phyloP scores from a whole-genome alignment of 352 stramenopile genomes.

The Pythium chondricola region DNA sequence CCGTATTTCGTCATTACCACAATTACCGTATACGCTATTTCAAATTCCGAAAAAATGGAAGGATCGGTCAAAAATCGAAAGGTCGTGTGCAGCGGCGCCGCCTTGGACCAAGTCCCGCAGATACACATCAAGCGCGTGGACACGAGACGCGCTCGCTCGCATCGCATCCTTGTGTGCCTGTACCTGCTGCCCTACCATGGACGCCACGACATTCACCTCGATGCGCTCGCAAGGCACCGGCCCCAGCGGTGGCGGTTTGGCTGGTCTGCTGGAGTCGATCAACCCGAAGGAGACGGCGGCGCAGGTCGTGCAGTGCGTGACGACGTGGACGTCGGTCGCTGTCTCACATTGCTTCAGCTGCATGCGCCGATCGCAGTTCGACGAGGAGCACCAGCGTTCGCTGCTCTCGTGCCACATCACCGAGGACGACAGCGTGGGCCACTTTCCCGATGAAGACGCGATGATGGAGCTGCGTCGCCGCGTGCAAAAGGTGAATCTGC shows the following conservation, averaged over 20 bases:
- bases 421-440: slow-evolving; percentile 29
- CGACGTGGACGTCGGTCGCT: slow-evolving; percentile 19
- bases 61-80: no score
- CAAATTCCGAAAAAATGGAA: no score
- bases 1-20: no score
- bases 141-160: no score
- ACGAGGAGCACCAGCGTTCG: slow-evolving; percentile 64
- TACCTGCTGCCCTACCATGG: no score
- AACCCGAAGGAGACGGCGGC: slow-evolving; percentile 15
- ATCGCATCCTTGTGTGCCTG: no score
- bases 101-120: no score
- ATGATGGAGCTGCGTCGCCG: slow-evolving; percentile 67
- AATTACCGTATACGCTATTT: no score
- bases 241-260: slow-evolving; percentile 5
- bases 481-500: slow-evolving; percentile 36
- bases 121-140: no score
- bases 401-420: slow-evolving; percentile 47
- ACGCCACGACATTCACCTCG: slow-evolving; percentile 23
- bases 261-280: slow-evolving; percentile 20
- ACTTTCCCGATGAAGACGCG: slow-evolving; percentile 38
- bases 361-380: slow-evolving; percentile 50
- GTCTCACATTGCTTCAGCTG: slow-evolving; percentile 55
- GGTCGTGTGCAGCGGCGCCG: no score
- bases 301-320: slow-evolving; percentile 8
- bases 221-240: slow-evolving; percentile 23